Conservation (phyloP, 352 stramenopile genomes). For the Thalassiosira livingstoniorum region DNA sequence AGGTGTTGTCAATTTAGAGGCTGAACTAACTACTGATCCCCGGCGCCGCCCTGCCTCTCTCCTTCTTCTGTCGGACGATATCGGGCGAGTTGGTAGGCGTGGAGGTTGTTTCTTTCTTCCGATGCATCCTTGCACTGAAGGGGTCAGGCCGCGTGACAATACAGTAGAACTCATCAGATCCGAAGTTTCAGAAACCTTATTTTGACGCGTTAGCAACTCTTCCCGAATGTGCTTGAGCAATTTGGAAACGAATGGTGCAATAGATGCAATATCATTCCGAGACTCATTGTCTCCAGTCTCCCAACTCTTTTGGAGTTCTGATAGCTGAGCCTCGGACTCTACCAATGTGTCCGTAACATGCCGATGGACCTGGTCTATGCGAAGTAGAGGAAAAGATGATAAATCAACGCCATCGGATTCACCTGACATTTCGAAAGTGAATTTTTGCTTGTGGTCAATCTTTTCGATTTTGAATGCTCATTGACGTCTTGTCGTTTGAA, state of each 20-base stretch:
- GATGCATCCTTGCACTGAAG: too few species aligned
- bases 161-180: too few species aligned
- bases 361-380: conserved; percentile 46
- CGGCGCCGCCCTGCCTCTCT: too few species aligned
- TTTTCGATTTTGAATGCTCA: too few species aligned
- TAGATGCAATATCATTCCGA: background rate
- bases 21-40: background rate
- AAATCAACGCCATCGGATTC: conserved; percentile 30
- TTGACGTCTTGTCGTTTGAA: too few species aligned
- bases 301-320: conserved; percentile 13
- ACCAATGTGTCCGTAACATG: conserved; percentile 43
- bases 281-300: background rate
- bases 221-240: conserved; percentile 31
- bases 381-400: conserved; percentile 59
- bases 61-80: too few species aligned
- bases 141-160: too few species aligned
- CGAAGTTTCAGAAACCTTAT: background rate
- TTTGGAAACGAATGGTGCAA: conserved; percentile 38
- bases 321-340: conserved; percentile 33
- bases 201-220: conserved; percentile 26
- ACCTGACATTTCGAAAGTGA: background rate
- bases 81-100: too few species aligned
- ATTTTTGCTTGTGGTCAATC: background rate
- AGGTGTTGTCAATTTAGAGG: too few species aligned
- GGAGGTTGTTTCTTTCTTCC: too few species aligned